phyloP scores from a whole-genome alignment of 495 filamentous ascomycete species.

The Friedmanniomyces simplex region DNA sequence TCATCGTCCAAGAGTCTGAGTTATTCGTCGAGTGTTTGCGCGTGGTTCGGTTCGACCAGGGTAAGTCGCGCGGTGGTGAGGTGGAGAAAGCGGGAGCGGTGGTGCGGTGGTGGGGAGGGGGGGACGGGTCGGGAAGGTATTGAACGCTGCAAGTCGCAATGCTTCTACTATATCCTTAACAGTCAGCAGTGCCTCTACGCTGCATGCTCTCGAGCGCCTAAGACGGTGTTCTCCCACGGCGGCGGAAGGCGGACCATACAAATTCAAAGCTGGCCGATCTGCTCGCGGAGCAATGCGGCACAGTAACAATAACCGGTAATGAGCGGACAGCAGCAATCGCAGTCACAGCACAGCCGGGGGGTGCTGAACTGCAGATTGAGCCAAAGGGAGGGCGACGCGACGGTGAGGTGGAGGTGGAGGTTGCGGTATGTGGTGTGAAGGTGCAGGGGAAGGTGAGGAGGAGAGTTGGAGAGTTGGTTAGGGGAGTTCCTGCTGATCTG shows the following conservation, averaged over 20 bases:
- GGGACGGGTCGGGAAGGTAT: no score
- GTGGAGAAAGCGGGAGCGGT: no score
- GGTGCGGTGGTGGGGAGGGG: no score
- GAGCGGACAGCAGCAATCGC: constrained; percentile 16
- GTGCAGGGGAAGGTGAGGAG: not conserved
- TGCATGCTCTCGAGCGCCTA: no score
- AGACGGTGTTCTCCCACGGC: not conserved
- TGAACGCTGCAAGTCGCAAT: no score
- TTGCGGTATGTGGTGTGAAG: not conserved
- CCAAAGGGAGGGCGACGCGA: not conserved
- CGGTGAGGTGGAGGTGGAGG: not conserved
- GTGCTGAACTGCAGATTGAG: constrained; percentile 8
- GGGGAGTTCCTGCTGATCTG: no score
- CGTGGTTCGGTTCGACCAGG: no score
- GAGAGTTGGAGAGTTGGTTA: not conserved
- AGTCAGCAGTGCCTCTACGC: no score
- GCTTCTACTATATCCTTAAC: no score
- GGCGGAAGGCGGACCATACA: not conserved
- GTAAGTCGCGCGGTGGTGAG: no score
- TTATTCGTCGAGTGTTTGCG: no score
- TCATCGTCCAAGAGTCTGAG: no score
- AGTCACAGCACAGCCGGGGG: constrained; percentile 1
- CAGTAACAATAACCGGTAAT: constrained; percentile 3
- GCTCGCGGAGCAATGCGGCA: constrained; percentile 12
- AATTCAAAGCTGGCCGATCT: not conserved